phyloP scores from a whole-genome alignment of 768 basidiomycete genomes.

The Tephrocybe sp. region DNA sequence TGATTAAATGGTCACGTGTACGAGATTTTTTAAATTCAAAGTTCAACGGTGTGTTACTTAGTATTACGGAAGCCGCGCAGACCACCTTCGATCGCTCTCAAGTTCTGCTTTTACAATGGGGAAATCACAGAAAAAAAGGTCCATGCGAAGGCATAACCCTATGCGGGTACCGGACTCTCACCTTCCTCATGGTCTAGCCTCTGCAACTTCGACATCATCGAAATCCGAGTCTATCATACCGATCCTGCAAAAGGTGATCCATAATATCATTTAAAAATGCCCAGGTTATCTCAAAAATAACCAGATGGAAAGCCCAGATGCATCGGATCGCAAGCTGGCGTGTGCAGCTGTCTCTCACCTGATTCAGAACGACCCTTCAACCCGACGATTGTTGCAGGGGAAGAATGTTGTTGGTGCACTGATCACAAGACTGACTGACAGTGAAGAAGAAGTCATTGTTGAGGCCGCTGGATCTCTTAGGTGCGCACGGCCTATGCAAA shows the following conservation, averaged over 20 bases:
- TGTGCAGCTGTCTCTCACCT: slow-evolving; percentile 95
- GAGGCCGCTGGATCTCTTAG: slow-evolving; percentile 89
- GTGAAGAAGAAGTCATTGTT: slow-evolving; percentile 86
- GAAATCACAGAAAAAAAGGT: slow-evolving; percentile 87
- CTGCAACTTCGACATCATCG: slow-evolving; percentile 69
- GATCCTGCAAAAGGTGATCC: slow-evolving; percentile 81
- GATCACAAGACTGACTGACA: slow-evolving; percentile 86
- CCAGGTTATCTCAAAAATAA: neutral
- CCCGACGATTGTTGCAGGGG: slow-evolving; percentile 84
- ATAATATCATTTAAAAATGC: neutral
- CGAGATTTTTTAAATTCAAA: slow-evolving; percentile 8
- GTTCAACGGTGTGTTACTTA: neutral
- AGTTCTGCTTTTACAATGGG: slow-evolving; percentile 84
- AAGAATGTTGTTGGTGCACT: slow-evolving; percentile 87
- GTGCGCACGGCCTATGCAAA: slow-evolving; percentile 40
- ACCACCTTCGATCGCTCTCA: neutral
- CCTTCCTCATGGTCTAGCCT: slow-evolving; percentile 77
- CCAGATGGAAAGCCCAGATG: slow-evolving; percentile 77
- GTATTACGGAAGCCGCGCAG: too few species aligned
- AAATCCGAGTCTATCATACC: slow-evolving; percentile 83
- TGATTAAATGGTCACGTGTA: slow-evolving; percentile 18
- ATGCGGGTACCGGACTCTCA: slow-evolving; percentile 93
- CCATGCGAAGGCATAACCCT: slow-evolving; percentile 89
- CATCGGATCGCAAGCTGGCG: slow-evolving; percentile 88
- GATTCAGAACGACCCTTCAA: slow-evolving; percentile 94